Evolutionary conservation across 2,329 filamentous ascomycete species (phyloP).

Genomic region (Cordyceps cicadae): DNA sequence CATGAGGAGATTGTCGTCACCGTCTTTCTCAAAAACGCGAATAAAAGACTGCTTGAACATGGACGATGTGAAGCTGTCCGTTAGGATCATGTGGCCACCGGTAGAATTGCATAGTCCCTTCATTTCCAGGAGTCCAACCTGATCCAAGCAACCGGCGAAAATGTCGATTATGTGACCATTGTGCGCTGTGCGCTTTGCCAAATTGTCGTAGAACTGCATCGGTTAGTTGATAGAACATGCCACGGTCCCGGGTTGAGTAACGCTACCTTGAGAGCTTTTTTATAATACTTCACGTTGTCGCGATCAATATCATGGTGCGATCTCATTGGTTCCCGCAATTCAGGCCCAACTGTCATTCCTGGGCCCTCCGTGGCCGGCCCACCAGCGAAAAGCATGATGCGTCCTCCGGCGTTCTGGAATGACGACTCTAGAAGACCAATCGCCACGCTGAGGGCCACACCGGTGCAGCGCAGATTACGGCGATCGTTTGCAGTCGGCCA

Average conservation of each 20-base stretch:
- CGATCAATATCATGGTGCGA: constrained; percentile 98
- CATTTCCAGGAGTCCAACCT: constrained; percentile 96
- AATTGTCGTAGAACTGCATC: constrained; percentile 77
- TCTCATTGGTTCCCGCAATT: constrained; percentile 90
- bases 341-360: constrained; percentile 91
- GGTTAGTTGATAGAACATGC: constrained; percentile 19
- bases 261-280: constrained; percentile 86
- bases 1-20: constrained; percentile 90
- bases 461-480: constrained; percentile 83
- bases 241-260: background rate
- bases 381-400: constrained; percentile 96
- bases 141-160: constrained; percentile 93
- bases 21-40: constrained; percentile 94
- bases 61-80: constrained; percentile 95
- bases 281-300: constrained; percentile 99
- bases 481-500: constrained; percentile 96
- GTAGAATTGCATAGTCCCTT: constrained; percentile 94
- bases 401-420: constrained; percentile 89
- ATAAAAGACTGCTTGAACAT: constrained; percentile 99
- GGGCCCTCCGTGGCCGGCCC: constrained; percentile 93
- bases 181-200: constrained; percentile 89
- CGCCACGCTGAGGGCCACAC: constrained; percentile 91
- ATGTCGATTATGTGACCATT: constrained; percentile 98
- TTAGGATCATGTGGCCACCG: constrained; percentile 95
- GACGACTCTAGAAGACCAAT: constrained; percentile 87